Conservation (phyloP, 257 asterid genomes). For the Nicotiana attenuata region DNA sequence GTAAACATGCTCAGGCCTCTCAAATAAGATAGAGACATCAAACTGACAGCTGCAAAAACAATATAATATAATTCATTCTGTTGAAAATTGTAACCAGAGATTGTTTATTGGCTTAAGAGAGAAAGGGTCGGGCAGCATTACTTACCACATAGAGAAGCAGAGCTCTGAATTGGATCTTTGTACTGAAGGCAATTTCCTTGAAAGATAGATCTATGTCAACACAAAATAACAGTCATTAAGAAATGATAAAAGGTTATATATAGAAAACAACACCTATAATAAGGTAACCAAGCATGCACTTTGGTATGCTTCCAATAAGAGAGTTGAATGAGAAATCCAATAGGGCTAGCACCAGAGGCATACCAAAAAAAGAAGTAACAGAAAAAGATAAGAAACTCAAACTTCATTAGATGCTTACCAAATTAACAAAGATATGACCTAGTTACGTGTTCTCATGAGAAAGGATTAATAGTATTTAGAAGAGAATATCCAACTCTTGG, state of each 20-base stretch:
- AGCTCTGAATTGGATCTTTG: constrained; percentile 51
- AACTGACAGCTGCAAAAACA: neutral
- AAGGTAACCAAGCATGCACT: constrained; percentile 65
- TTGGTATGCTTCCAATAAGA: constrained; percentile 70
- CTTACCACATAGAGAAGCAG: constrained; percentile 64
- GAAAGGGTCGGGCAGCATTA: constrained; percentile 1
- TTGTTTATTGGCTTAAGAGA: neutral
- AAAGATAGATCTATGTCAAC: constrained; percentile 41
- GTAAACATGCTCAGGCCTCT: no score
- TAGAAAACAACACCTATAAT: constrained; percentile 18
- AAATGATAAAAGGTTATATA: neutral
- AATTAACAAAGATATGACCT: no score
- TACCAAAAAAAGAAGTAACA: constrained; percentile 19
- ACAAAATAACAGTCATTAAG: neutral
- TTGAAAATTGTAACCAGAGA: neutral
- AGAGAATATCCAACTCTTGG: no score
- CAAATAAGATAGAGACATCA: no score
- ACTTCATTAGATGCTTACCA: no score
- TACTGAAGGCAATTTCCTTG: constrained; percentile 64
- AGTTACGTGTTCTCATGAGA: no score
- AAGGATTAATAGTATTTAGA: no score
- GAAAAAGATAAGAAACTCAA: neutral
- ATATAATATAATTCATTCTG: neutral
- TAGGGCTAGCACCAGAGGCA: no score
- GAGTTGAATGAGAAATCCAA: constrained; percentile 77